These are phyloP conservation scores for Ajuga chamaepitys DNA, from an alignment of 257 asterid genomes.

Conservation along the genomic window DNA sequence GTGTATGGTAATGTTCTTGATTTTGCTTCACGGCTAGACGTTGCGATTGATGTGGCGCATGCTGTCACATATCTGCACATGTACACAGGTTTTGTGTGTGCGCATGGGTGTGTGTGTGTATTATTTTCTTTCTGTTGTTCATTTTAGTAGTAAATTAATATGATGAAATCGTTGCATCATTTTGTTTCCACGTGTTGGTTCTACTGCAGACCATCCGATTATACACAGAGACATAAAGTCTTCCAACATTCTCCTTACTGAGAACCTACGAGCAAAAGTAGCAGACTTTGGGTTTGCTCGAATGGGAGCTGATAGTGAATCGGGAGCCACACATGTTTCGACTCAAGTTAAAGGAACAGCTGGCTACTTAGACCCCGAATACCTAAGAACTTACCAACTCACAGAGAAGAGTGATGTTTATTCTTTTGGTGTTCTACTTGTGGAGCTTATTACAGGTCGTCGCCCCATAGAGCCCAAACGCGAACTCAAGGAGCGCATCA, in stretches of 20 bases:
- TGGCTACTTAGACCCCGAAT: slow-evolving; percentile 95
- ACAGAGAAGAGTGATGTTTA: slow-evolving; percentile 96
- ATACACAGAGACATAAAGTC: slow-evolving; percentile 98
- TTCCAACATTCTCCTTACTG: slow-evolving; percentile 91
- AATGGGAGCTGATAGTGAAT: slow-evolving; percentile 60
- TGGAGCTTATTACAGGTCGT: slow-evolving; percentile 81
- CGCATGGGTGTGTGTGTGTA: too few relatives aligned
- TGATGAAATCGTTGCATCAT: neutral
- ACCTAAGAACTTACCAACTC: slow-evolving; percentile 81
- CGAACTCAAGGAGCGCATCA: slow-evolving; percentile 68
- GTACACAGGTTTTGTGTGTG: slow-evolving; percentile 84
- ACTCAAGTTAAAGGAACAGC: slow-evolving; percentile 98
- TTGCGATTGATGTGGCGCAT: slow-evolving; percentile 91
- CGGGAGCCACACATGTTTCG: slow-evolving; percentile 86
- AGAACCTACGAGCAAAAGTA: slow-evolving; percentile 82
- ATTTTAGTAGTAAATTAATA: too few relatives aligned
- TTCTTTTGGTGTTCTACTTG: slow-evolving; percentile 81
- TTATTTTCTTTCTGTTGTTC: too few relatives aligned
- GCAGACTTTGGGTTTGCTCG: slow-evolving; percentile 97
- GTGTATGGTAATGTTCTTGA: slow-evolving; percentile 50
- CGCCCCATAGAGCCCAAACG: slow-evolving; percentile 87
- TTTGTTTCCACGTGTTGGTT: slow-evolving; percentile 4
- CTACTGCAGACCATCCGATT: slow-evolving; percentile 77
- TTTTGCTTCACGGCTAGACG: slow-evolving; percentile 65
- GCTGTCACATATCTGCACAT: slow-evolving; percentile 91